Conservation (phyloP, 73 alveolate genomes). For the Paraurostyla sp. region DNA sequence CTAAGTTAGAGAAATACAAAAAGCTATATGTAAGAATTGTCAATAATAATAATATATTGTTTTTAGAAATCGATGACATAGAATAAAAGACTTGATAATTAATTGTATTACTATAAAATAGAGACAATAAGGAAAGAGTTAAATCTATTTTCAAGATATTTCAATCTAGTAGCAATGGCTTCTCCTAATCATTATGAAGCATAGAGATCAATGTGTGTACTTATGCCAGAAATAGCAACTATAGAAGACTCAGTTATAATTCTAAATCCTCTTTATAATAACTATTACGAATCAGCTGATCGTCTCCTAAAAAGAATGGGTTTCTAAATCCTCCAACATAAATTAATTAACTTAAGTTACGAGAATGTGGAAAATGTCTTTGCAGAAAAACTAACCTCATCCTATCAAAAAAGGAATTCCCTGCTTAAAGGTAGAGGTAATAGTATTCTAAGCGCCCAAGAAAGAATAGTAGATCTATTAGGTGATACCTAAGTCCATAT, state of each 20-base stretch:
- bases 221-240: conserved; percentile 57
- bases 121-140: conserved; percentile 44
- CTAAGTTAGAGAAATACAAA: conserved; percentile 25
- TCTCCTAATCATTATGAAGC: conserved; percentile 31
- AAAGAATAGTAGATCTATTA: not conserved
- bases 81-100: not conserved
- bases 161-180: conserved; percentile 60
- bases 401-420: too few species aligned
- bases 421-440: not conserved
- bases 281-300: not conserved
- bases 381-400: conserved; percentile 1
- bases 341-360: not conserved
- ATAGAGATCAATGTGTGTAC: conserved; percentile 26
- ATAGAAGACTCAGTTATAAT: conserved; percentile 58
- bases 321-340: conserved; percentile 22
- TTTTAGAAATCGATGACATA: too few species aligned
- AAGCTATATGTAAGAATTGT: not conserved
- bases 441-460: not conserved
- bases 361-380: conserved; percentile 23
- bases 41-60: not conserved
- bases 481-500: conserved; percentile 4
- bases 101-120: conserved; percentile 46
- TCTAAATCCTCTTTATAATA: conserved; percentile 56
- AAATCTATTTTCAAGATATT: conserved; percentile 42
- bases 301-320: conserved; percentile 47